Evolutionary conservation across 177 flowering plant genomes (phyloP).

Genomic region (Vitis hybrid): DNA sequence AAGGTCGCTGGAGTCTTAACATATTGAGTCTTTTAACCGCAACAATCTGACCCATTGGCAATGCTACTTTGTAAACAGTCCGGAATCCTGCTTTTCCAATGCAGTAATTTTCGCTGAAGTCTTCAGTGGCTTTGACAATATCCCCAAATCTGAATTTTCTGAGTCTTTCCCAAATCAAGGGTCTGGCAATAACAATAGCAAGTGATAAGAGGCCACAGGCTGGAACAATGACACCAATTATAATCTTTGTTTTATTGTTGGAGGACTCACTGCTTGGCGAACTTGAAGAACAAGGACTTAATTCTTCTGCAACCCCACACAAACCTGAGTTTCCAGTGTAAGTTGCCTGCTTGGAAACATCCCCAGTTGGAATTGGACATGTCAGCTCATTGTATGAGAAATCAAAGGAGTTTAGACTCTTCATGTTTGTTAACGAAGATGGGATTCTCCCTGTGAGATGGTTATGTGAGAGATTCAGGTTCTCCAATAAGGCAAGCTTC

Average conservation of each 20-base stretch:
- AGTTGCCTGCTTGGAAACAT: slow-evolving; percentile 31
- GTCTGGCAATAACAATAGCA: slow-evolving; percentile 12
- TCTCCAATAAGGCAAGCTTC: too few species aligned
- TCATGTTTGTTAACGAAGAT: too few species aligned
- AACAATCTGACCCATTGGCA: slow-evolving; percentile 43
- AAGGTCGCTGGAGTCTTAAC: slow-evolving; percentile 33
- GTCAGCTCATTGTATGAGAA: slow-evolving; percentile 59
- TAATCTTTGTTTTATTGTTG: slow-evolving; percentile 9
- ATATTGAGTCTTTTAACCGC: slow-evolving; percentile 58
- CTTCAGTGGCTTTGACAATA: too few species aligned
- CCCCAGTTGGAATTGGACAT: slow-evolving; percentile 49
- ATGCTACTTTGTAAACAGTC: slow-evolving; percentile 48
- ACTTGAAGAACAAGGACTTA: too few species aligned
- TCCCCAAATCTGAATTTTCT: too few species aligned
- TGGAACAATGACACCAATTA: slow-evolving; percentile 41
- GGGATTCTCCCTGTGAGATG: too few species aligned
- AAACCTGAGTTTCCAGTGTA: slow-evolving; percentile 56
- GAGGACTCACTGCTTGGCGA: slow-evolving; percentile 13
- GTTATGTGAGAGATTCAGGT: too few species aligned
- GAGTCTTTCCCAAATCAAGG: too few species aligned
- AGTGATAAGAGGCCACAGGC: slow-evolving; percentile 30
- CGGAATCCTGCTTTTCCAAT: slow-evolving; percentile 71
- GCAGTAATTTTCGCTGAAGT: slow-evolving; percentile 14
- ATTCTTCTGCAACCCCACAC: slow-evolving; percentile 37
- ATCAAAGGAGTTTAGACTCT: slow-evolving; percentile 25